Evolutionary conservation across 2,329 filamentous ascomycete genomes (phyloP), one percentile per base, ranked within the genome.

Genomic region (Fusarium heterosporum): DNA sequence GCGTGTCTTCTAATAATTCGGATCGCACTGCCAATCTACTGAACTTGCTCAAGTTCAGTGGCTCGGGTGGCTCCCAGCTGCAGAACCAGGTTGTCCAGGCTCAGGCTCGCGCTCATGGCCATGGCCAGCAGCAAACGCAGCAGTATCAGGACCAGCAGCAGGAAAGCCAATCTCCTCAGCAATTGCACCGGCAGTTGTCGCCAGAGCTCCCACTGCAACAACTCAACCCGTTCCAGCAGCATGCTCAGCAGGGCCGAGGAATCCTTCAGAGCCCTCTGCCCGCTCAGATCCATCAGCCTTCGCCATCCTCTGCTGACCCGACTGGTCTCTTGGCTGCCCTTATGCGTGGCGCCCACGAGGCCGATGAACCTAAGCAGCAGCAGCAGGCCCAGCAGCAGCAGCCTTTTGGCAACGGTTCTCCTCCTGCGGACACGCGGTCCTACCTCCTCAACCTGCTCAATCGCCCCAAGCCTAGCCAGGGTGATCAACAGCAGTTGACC

Each of bases 371-470:
- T 9, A 76, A 75, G 61, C 71, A 72, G 38, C 74, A 67, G 55
- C 69, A 61, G 43, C 73, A 40, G 47, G 70, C 39, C 16, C 63
- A 55, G 52, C 72, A 62, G 47, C 55, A 72, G 42, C 76, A 73
- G 54, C 71, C 79, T 38, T 86, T 84, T 79, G 81, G 78, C 65
- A 78, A 81, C 26, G 81, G 81, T 32, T 81, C 85, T 41, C 85
- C 87, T 52, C 80, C 85, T 22, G 84, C 88, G 45, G 90, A 93
- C 76, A 92, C 93, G 6, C 92, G 96, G 78, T 90, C 95, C 66
- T 92, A 96, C 74, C 84, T 99, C 46, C 87, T 98, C 64, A 91
- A 93, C 72, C 84, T 98, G 59, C 85, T 99, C 66, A 96, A 93
- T 74, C 89, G 91, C 47, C 89, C 91, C 51, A 93, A 90, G 79